Evolutionary conservation across 2,329 filamentous ascomycete genomes (phyloP).

Genomic region (Xylariaceae sp.): DNA sequence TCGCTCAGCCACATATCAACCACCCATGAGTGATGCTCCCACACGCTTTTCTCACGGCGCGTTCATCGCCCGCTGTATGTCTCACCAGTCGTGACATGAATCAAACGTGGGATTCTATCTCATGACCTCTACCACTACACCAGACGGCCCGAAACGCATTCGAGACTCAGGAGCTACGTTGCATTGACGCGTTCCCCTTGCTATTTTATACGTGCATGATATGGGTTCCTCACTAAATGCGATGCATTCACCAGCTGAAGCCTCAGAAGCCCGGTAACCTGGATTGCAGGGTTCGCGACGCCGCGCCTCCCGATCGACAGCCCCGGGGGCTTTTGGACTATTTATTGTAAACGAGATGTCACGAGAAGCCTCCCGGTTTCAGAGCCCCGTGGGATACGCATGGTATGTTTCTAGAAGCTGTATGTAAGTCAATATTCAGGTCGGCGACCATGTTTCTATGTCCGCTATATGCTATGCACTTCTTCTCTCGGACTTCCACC

Average conservation of each 20-base stretch:
- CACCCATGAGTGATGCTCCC: constrained; percentile 14
- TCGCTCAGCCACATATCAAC: constrained; percentile 8
- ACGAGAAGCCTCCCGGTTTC: too few species aligned
- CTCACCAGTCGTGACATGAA: constrained; percentile 10
- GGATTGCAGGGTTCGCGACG: too few species aligned
- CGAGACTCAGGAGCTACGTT: too few species aligned
- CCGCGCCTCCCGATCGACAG: not conserved
- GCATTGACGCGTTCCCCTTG: not conserved
- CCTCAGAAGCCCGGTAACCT: not conserved
- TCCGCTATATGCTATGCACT: not conserved
- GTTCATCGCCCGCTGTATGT: constrained; percentile 15
- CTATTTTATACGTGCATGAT: not conserved
- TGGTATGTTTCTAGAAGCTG: not conserved
- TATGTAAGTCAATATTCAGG: not conserved
- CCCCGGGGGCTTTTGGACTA: too few species aligned
- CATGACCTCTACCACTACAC: constrained; percentile 1
- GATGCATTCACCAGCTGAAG: not conserved
- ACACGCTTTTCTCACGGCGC: not conserved
- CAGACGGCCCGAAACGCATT: not conserved
- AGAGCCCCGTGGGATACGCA: not conserved
- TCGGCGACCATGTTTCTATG: not conserved
- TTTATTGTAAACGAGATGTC: not conserved
- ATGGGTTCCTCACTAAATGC: not conserved
- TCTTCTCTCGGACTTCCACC: not conserved
- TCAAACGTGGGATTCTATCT: constrained; percentile 2